Conservation (phyloP, 441 rosid genomes). For the Croton setiger region DNA sequence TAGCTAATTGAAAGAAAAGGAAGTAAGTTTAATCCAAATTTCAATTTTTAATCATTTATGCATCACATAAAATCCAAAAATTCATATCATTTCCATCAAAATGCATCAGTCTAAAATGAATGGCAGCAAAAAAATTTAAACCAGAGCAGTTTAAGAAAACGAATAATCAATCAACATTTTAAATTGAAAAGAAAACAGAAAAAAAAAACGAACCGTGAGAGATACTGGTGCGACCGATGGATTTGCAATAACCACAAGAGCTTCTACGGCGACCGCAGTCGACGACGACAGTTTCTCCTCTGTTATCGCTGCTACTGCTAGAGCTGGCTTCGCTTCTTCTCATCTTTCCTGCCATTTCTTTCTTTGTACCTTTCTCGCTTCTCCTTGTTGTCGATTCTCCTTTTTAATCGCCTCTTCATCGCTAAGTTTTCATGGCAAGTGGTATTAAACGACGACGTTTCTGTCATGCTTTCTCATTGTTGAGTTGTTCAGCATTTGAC, state of each 20-base stretch:
- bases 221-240: slow-evolving; percentile 44
- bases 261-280: slow-evolving; percentile 56
- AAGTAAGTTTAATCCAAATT: neutral
- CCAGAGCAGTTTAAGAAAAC: neutral
- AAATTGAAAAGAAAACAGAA: neutral
- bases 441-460: neutral
- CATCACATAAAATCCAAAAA: neutral
- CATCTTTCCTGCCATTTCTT: slow-evolving; percentile 32
- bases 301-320: slow-evolving; percentile 31
- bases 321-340: slow-evolving; percentile 61
- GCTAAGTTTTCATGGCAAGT: neutral
- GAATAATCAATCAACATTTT: neutral
- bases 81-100: neutral
- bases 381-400: neutral
- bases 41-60: neutral
- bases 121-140: neutral
- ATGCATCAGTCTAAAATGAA: neutral
- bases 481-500: neutral
- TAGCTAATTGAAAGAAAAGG: neutral
- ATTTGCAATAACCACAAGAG: slow-evolving; percentile 81
- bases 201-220: slow-evolving; percentile 57
- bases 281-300: slow-evolving; percentile 55
- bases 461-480: neutral
- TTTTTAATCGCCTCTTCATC: neutral
- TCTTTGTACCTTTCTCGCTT: neutral